Evolutionary conservation across 2,329 filamentous ascomycete species (phyloP).

Genomic region (Sordariomycetes sp.): DNA sequence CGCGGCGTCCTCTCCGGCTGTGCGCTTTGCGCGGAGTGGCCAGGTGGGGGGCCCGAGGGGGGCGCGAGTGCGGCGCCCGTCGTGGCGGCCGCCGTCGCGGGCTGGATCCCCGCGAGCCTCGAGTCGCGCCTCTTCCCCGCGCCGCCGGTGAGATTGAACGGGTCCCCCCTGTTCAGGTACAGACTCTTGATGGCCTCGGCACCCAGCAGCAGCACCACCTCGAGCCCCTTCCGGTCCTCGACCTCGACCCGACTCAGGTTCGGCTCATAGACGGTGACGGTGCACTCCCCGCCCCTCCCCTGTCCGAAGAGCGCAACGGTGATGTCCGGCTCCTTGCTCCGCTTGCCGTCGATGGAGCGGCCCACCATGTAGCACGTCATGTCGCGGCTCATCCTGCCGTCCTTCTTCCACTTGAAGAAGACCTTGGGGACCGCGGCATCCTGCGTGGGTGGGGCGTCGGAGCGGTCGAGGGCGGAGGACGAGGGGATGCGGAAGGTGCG

Average conservation of each 20-base stretch:
- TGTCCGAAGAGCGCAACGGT: constrained; percentile 78
- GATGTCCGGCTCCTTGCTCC: constrained; percentile 88
- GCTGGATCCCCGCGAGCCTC: constrained; percentile 18
- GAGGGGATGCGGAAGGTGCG: constrained; percentile 74
- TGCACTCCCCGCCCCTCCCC: constrained; percentile 42
- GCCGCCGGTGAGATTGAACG: constrained; percentile 58
- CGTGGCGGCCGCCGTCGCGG: constrained; percentile 17
- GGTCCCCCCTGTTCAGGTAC: constrained; percentile 52
- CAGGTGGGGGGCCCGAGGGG: constrained; percentile 8
- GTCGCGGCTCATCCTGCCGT: constrained; percentile 74
- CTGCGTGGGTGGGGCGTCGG: constrained; percentile 20
- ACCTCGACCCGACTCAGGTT: constrained; percentile 84
- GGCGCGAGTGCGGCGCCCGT: constrained; percentile 20
- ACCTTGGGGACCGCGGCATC: constrained; percentile 55
- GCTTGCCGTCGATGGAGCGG: constrained; percentile 60
- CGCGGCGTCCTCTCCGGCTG: background rate
- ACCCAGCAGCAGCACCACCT: constrained; percentile 60
- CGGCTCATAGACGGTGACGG: constrained; percentile 79
- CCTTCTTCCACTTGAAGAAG: constrained; percentile 79
- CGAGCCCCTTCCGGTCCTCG: constrained; percentile 86
- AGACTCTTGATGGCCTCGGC: constrained; percentile 54
- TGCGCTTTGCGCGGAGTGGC: background rate
- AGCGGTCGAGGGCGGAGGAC: constrained; percentile 62
- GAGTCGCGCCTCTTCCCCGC: constrained; percentile 19
- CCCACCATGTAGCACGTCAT: constrained; percentile 82